Base-by-base conservation (phyloP, 2,329 filamentous ascomycete genomes). In the Lachnellula hyalina region DNA sequence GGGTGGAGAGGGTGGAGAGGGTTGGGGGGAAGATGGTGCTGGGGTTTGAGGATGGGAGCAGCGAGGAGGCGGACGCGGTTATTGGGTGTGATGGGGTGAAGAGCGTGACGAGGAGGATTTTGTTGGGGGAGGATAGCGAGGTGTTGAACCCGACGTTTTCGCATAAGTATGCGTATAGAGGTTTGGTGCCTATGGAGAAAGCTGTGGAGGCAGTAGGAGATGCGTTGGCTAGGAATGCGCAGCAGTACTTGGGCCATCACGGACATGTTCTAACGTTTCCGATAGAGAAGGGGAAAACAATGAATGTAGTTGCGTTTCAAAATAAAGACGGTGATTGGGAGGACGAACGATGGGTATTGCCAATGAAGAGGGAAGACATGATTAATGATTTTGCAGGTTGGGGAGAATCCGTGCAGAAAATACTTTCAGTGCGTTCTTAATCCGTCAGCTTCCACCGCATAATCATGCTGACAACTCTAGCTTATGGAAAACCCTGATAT, bases 21-120 rank as follows among this genome's bases (percentile, higher is more conserved):
- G 52, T 54, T 2, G 63, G 59, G 12, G 62, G 60, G 34, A 67
- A 62, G 45, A 57, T 67, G 54, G 23, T 56, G 5, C 47, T 78
- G 49, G 65, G 63, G 5, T 78, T 81, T 53, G 60, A 67, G 1
- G 78, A 81, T 64, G 76, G 76, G 0, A 72, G 68, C 0, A 68
- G 63, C 0, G 75, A 70, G 0, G 63, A 70, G 25, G 75, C 77
- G 32, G 72, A 72, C 56, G 72, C 74, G 1, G 77, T 83, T 0
- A 73, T 87, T 53, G 83, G 81, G 5, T 84, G 81, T 64, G 84
- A 87, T 67, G 84, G 84, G 0, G 83, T 87, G 63, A 82, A 82
- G 64, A 83, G 80, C 0, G 71, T 73, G 3, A 73, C 79, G 2
- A 73, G 84, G 7, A 65, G 76, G 32, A 65, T 80, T 14, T 67